These are phyloP conservation scores for Martensiomyces pterosporus DNA, from an alignment of 192 early-diverging fungal species.

Conservation along the genomic window DNA sequence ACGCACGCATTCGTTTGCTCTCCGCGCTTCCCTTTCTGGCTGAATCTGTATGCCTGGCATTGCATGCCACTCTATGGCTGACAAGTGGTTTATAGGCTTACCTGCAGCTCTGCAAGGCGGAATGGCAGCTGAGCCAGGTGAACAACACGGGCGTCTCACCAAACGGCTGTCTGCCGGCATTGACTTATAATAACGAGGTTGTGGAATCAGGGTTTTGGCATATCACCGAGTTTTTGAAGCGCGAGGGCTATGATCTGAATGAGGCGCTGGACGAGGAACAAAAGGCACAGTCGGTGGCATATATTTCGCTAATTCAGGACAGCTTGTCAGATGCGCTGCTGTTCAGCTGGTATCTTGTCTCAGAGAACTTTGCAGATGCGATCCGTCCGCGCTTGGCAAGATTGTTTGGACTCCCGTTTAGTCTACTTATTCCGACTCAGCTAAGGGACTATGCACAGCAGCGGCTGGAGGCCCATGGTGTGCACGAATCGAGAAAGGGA, in stretches of 20 bases:
- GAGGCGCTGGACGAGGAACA: conserved; percentile 29
- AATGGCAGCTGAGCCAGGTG: conserved; percentile 34
- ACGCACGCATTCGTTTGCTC: background rate
- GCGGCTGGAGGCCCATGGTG: conserved; percentile 51
- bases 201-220: conserved; percentile 45
- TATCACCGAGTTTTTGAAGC: conserved; percentile 30
- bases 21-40: background rate
- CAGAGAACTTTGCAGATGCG: conserved; percentile 70
- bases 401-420: conserved; percentile 63
- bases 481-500: conserved; percentile 23
- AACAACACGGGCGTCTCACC: conserved; percentile 33
- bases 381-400: conserved; percentile 71
- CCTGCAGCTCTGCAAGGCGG: conserved; percentile 36
- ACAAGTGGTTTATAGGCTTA: conserved; percentile 47
- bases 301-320: conserved; percentile 70
- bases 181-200: conserved; percentile 11
- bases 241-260: conserved; percentile 26
- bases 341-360: conserved; percentile 79
- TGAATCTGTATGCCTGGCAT: background rate
- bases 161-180: conserved; percentile 26
- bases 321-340: conserved; percentile 74
- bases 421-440: conserved; percentile 69
- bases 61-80: no score
- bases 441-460: conserved; percentile 64
- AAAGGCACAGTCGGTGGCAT: conserved; percentile 37